Conservation (phyloP, 345 rosid species). For the Eutrema heterophyllum region DNA sequence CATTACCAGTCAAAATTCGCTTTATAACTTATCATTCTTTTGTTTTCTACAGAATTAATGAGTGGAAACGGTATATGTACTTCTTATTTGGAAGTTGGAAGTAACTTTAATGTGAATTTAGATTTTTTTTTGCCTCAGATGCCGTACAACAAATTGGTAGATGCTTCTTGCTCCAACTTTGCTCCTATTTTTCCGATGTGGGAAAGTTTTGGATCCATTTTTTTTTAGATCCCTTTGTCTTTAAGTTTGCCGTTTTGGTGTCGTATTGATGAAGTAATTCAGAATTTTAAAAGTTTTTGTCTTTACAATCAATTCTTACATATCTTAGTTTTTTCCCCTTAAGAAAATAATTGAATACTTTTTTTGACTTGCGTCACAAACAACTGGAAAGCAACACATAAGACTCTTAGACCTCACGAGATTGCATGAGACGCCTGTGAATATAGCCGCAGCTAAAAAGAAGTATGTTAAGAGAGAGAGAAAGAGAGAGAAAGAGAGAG, state of each 20-base stretch:
- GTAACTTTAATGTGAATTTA: too few species aligned
- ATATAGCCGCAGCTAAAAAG: constrained; percentile 18
- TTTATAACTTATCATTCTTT: background rate
- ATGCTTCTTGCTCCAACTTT: background rate
- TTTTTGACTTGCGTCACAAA: constrained; percentile 11
- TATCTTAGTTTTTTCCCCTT: background rate
- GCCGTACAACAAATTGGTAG: background rate
- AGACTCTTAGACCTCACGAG: constrained; percentile 27
- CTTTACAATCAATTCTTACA: background rate
- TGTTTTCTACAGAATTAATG: background rate
- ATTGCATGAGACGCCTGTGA: constrained; percentile 31
- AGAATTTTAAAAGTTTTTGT: background rate
- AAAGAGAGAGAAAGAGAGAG: background rate
- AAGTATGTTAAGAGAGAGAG: background rate
- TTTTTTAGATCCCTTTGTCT: background rate
- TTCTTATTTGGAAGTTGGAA: too few species aligned
- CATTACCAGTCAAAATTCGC: background rate
- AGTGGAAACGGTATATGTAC: background rate
- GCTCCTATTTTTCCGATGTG: background rate
- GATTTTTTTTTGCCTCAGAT: background rate
- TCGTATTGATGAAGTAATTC: background rate
- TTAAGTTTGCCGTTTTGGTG: background rate
- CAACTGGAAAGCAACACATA: constrained; percentile 28
- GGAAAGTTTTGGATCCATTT: background rate
- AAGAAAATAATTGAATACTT: background rate